These are phyloP conservation scores for Diaporthe humulicola DNA, from an alignment of 2,329 filamentous ascomycete genomes.

Conservation along the genomic window DNA sequence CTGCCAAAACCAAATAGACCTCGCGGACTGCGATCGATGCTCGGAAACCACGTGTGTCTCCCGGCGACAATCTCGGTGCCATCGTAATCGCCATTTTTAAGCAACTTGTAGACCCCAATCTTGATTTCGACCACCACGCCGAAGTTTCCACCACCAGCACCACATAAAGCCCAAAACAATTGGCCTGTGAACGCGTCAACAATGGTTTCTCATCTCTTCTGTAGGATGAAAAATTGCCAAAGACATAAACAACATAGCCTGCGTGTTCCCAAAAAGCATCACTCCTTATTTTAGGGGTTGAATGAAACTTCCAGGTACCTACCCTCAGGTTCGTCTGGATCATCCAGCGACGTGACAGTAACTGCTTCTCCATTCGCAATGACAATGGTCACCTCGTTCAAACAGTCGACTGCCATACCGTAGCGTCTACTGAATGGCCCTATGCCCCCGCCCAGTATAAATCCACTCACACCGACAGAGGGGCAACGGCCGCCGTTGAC, in stretches of 20 bases:
- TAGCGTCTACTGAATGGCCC: slow-evolving; percentile 51
- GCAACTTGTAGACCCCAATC: slow-evolving; percentile 43
- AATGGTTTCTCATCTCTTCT: not conserved
- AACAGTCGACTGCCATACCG: slow-evolving; percentile 53
- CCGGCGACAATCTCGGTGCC: slow-evolving; percentile 43
- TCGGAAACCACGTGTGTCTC: slow-evolving; percentile 44
- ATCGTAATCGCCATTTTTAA: not conserved
- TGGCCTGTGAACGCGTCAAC: not conserved
- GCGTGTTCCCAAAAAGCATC: no score
- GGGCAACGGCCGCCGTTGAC: slow-evolving; percentile 52
- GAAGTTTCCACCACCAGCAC: slow-evolving; percentile 56
- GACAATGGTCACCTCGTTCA: slow-evolving; percentile 52
- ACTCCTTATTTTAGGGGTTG: not conserved
- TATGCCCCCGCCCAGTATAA: slow-evolving; percentile 54
- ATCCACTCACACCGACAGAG: slow-evolving; percentile 55
- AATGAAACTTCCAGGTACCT: not conserved
- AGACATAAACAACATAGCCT: no score
- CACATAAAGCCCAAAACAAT: slow-evolving; percentile 56
- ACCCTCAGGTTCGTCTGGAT: slow-evolving; percentile 42
- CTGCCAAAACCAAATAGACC: not conserved
- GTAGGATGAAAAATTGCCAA: not conserved
- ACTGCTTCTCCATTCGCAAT: slow-evolving; percentile 45
- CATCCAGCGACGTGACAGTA: slow-evolving; percentile 41
- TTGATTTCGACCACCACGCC: slow-evolving; percentile 53
- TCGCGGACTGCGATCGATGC: not conserved